Evolutionary conservation across 2,329 filamentous ascomycete species (phyloP).

Genomic region (Zymoseptoria passerinii): DNA sequence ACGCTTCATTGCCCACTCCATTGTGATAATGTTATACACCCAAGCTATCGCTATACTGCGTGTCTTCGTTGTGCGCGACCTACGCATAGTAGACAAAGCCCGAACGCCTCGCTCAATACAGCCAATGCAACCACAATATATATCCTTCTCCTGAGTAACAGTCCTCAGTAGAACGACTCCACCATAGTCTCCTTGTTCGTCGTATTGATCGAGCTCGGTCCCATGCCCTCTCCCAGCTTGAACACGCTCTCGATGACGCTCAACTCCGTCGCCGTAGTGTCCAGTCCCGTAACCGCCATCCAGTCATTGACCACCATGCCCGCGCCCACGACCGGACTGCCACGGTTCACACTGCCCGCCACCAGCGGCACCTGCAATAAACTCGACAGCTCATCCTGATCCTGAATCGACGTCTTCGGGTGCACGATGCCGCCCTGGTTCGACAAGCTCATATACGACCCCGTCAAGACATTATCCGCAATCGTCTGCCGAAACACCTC

Average conservation of each 20-base stretch:
- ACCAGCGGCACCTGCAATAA: constrained; percentile 93
- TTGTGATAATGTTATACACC: neutral
- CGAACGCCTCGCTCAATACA: constrained; percentile 13
- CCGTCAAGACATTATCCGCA: constrained; percentile 92
- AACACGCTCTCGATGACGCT: constrained; percentile 96
- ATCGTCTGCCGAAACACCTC: constrained; percentile 92
- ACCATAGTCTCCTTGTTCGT: constrained; percentile 96
- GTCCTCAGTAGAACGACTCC: constrained; percentile 91
- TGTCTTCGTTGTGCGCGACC: neutral
- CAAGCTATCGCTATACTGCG: neutral
- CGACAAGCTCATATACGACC: constrained; percentile 90
- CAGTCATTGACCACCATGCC: constrained; percentile 97
- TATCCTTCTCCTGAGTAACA: neutral
- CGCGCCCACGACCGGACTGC: constrained; percentile 88
- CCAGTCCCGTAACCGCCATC: constrained; percentile 90
- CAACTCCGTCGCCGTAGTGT: constrained; percentile 94
- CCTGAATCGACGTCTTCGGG: constrained; percentile 92
- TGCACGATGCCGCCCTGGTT: constrained; percentile 97
- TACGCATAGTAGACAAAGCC: neutral
- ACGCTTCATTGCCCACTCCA: neutral
- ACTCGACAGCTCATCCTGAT: constrained; percentile 93
- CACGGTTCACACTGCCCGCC: constrained; percentile 86
- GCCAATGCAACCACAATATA: neutral
- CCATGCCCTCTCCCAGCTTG: constrained; percentile 73
- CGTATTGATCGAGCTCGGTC: constrained; percentile 68